phyloP scores from a whole-genome alignment of 345 rosid species.

The Aegle marmelos region DNA sequence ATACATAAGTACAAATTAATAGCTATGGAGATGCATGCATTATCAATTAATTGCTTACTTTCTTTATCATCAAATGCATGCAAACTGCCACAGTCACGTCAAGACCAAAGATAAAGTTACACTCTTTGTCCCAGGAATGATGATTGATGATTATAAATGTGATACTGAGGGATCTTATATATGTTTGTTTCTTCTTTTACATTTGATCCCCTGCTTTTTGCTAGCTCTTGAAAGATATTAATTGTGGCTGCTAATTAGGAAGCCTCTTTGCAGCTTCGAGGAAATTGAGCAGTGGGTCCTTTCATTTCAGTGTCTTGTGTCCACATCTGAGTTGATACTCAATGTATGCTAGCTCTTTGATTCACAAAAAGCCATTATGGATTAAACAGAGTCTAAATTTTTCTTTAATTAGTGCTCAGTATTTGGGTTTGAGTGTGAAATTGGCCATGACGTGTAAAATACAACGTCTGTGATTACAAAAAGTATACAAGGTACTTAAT shows the following conservation, averaged over 20 bases:
- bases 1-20: no score
- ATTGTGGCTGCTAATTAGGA: neutral
- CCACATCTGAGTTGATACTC: neutral
- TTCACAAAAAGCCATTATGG: neutral
- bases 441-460: no score
- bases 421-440: neutral
- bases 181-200: neutral
- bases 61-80: neutral
- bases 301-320: neutral
- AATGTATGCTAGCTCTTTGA: neutral
- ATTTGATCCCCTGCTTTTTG: neutral
- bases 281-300: constrained; percentile 26
- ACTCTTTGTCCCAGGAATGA: no score
- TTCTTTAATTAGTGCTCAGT: neutral
- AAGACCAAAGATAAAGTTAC: neutral
- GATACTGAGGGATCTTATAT: neutral
- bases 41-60: neutral
- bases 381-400: neutral
- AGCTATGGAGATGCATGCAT: neutral
- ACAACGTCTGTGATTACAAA: no score
- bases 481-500: no score
- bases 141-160: no score
- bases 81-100: neutral
- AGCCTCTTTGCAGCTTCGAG: constrained; percentile 24
- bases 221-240: neutral